phyloP scores from a whole-genome alignment of 2,329 filamentous ascomycete genomes.

The Calycina herbarum region DNA sequence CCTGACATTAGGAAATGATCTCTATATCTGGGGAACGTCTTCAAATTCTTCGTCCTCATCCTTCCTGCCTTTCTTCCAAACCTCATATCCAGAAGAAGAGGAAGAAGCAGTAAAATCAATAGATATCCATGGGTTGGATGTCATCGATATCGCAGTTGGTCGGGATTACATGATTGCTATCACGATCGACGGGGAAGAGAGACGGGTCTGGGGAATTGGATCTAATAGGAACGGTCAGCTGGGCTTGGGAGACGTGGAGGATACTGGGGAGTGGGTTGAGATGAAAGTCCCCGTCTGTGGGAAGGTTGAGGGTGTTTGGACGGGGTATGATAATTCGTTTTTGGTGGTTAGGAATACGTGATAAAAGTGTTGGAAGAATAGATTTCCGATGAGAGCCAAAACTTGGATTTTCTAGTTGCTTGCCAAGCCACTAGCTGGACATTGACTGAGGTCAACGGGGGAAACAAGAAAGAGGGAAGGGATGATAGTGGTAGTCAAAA shows the following conservation, averaged over 20 bases:
- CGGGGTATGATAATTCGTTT: conserved; percentile 37
- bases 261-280: conserved; percentile 28
- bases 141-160: conserved; percentile 59
- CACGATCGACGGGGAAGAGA: conserved; percentile 40
- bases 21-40: conserved; percentile 60
- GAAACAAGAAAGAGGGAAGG: neutral
- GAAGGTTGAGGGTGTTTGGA: conserved; percentile 31
- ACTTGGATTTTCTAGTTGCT: neutral
- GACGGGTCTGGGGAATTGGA: conserved; percentile 55
- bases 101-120: conserved; percentile 23
- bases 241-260: conserved; percentile 32
- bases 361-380: conserved; percentile 4
- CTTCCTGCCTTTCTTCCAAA: neutral
- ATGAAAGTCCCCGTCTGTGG: conserved; percentile 24
- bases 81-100: neutral
- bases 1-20: conserved; percentile 55
- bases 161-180: conserved; percentile 59
- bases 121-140: conserved; percentile 48
- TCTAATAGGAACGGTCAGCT: conserved; percentile 59
- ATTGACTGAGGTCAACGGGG: neutral
- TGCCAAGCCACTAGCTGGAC: too few relatives aligned
- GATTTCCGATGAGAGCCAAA: too few relatives aligned
- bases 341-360: conserved; percentile 25
- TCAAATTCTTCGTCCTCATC: neutral
- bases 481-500: neutral